Base-by-base conservation (phyloP, 1,139 yeast genomes). In the Hansenula anomala region DNA sequence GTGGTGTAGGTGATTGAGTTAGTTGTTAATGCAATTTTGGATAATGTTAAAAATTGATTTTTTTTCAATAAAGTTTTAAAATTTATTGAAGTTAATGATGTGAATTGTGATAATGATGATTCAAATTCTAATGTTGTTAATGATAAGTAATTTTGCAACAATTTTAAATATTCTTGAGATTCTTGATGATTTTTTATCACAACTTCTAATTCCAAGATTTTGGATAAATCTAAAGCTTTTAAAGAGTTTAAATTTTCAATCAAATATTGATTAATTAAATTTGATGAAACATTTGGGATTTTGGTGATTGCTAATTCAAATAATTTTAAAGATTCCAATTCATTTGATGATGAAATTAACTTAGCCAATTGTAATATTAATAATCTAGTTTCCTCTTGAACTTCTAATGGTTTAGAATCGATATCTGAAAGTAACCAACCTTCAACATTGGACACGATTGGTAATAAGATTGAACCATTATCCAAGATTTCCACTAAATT, bases 21-120 rank as follows among this genome's bases (percentile, higher is more conserved):
- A 11, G 41, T 15, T 13, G 40, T 18, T 28, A 36, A 39, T 12
- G 51, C 47, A 18, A 50, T 19, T 36, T 45, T 42, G 9, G 49
- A 34, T 5, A 52, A 41, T 8, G 45, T 42, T 20, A 51, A 34
- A 27, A 36, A 40, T 44, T 47, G 45, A 38, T 47, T 48, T 44
- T 51, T 54, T 16, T 32, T 25, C 22, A 32, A 14, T 27, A 52
- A 26, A 6, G 37, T 30, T 1, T 34, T 27, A n/a, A 36, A 32
- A 37, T 49, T 34, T 27, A 50, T 30, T n/a, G 43, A 28, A 3
- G 34, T 19, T 17, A 37, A 29, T 19, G 43, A 23, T 22, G 24
- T 28, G 16, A 30, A 25, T 37, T 34, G 35, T n/a, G 39, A 10
- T 11, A 45, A 24, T 6, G 30, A 26, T 17, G 41, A 3, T 32